Conservation (phyloP, 257 asterid genomes). For the Phtheirospermum japonicum region DNA sequence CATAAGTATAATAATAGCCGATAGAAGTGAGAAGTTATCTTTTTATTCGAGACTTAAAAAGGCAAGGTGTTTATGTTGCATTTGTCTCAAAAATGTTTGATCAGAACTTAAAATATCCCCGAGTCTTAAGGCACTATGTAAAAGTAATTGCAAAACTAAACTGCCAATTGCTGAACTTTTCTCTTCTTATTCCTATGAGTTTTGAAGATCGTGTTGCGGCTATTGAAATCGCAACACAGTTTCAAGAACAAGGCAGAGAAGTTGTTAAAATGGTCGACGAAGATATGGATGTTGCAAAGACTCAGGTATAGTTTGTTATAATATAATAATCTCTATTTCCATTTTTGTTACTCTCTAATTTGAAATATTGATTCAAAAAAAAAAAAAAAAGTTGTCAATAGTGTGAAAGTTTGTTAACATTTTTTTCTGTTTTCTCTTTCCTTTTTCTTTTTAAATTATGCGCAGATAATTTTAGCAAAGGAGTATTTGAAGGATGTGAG, state of each 20-base stretch:
- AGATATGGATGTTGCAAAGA: constrained; percentile 82
- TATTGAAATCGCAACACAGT: too few species aligned
- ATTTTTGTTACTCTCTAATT: background rate
- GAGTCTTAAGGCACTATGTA: background rate
- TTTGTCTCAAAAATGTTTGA: constrained; percentile 11
- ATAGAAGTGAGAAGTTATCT: background rate
- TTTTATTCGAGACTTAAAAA: constrained; percentile 1
- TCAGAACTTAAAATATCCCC: constrained; percentile 10
- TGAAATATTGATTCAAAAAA: background rate
- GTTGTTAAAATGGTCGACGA: constrained; percentile 90
- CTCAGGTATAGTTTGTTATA: constrained; percentile 63
- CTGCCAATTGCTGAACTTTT: background rate
- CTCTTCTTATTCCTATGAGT: constrained; percentile 97
- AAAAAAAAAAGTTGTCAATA: background rate
- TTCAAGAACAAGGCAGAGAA: constrained; percentile 71
- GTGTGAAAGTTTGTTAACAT: too few species aligned
- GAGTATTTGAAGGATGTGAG: constrained; percentile 91
- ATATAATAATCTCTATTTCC: background rate
- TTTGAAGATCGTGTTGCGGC: too few species aligned
- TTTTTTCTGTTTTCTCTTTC: too few species aligned
- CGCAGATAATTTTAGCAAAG: constrained; percentile 90
- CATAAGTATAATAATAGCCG: constrained; percentile 6
- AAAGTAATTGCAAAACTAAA: background rate
- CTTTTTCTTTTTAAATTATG: too few species aligned
- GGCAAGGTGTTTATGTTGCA: background rate